These are phyloP conservation scores for Talaromyces thailandensis DNA, from an alignment of 495 filamentous ascomycete species.

Conservation along the genomic window DNA sequence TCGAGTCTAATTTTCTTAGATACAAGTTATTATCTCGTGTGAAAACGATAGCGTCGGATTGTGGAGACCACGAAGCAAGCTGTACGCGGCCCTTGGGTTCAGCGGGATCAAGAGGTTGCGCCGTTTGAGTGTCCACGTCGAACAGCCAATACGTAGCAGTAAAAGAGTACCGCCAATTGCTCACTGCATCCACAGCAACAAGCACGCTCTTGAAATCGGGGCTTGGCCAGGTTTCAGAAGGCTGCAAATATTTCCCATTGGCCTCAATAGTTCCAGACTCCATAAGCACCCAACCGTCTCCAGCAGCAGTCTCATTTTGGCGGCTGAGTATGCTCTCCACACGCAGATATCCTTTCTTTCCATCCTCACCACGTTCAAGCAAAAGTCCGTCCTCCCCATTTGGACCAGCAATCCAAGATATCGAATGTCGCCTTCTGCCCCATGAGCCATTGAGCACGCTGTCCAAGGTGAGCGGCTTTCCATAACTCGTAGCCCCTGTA, in stretches of 20 bases:
- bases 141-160: constrained; percentile 87
- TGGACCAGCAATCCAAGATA: constrained; percentile 82
- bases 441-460: constrained; percentile 70
- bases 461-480: constrained; percentile 72
- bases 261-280: constrained; percentile 53
- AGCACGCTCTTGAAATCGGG: constrained; percentile 77
- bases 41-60: constrained; percentile 75
- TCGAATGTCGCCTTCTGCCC: constrained; percentile 55
- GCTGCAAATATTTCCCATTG: constrained; percentile 38
- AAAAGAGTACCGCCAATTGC: constrained; percentile 86
- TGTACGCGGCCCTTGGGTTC: constrained; percentile 62
- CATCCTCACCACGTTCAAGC: constrained; percentile 51
- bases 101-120: constrained; percentile 65
- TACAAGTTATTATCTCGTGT: constrained; percentile 85
- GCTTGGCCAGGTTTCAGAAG: constrained; percentile 62
- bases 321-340: constrained; percentile 75
- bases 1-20: constrained; percentile 56
- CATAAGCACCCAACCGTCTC: constrained; percentile 62
- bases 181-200: constrained; percentile 55
- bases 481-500: constrained; percentile 53
- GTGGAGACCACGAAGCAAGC: constrained; percentile 84
- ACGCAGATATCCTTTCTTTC: constrained; percentile 61
- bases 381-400: constrained; percentile 81
- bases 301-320: constrained; percentile 32
- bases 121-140: constrained; percentile 75